Evolutionary conservation across 2,329 filamentous ascomycete genomes (phyloP).

Genomic region (Colletotrichum cordylinicola): DNA sequence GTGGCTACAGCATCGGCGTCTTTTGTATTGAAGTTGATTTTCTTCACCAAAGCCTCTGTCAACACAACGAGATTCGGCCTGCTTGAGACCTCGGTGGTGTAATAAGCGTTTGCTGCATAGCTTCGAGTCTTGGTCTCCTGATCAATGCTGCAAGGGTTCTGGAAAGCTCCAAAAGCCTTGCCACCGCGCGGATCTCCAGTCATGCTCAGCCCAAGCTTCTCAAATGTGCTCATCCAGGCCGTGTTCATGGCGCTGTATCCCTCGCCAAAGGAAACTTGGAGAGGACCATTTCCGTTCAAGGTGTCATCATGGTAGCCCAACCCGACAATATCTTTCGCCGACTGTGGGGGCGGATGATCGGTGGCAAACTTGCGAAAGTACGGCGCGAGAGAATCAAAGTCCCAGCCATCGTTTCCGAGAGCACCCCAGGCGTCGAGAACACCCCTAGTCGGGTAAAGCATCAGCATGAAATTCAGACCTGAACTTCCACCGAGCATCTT

Average conservation of each 20-base stretch:
- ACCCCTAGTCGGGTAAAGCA: slow-evolving; percentile 16
- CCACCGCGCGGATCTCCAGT: slow-evolving; percentile 36
- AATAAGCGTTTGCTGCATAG: slow-evolving; percentile 38
- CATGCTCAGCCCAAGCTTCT: slow-evolving; percentile 35
- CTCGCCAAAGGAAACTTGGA: slow-evolving; percentile 42
- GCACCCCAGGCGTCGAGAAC: slow-evolving; percentile 29
- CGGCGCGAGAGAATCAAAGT: slow-evolving; percentile 30
- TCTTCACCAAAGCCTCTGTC: slow-evolving; percentile 22
- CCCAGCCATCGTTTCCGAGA: slow-evolving; percentile 32
- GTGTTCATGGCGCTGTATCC: slow-evolving; percentile 35
- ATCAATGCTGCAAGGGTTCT: slow-evolving; percentile 36
- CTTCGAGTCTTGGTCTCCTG: slow-evolving; percentile 35
- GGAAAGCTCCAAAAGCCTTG: slow-evolving; percentile 35
- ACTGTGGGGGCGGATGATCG: slow-evolving; percentile 31
- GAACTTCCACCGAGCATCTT: slow-evolving; percentile 27
- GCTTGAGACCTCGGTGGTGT: slow-evolving; percentile 19
- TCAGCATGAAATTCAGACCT: slow-evolving; percentile 28
- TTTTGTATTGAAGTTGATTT: not conserved
- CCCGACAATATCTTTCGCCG: slow-evolving; percentile 31
- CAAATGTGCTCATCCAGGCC: slow-evolving; percentile 43
- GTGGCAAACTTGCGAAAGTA: slow-evolving; percentile 37
- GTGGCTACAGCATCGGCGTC: not conserved
- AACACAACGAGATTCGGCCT: slow-evolving; percentile 28
- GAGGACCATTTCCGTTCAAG: slow-evolving; percentile 36
- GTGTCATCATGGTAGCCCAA: slow-evolving; percentile 37